These are phyloP conservation scores for Naganishia sp. DNA, from an alignment of 1,284 basidiomycete genomes.

Conservation along the genomic window DNA sequence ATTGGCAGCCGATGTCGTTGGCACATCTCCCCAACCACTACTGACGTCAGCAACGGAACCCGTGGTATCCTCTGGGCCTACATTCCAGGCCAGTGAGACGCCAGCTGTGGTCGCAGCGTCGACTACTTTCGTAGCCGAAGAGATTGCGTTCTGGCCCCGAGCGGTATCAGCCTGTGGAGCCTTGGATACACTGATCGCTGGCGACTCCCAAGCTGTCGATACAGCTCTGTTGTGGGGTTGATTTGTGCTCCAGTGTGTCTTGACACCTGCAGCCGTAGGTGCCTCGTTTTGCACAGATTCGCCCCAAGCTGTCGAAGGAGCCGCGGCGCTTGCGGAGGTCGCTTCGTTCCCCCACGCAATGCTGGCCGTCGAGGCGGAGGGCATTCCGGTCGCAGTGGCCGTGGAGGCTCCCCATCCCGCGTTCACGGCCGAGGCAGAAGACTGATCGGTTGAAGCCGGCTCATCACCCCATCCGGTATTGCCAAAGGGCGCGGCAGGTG, in stretches of 20 bases:
- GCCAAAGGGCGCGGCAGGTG: neutral
- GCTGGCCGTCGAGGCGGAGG: neutral
- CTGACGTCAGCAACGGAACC: neutral
- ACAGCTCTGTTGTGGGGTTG: too few species aligned
- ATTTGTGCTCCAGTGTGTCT: neutral
- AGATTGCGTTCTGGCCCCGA: neutral
- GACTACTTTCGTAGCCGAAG: neutral
- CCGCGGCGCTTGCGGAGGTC: neutral
- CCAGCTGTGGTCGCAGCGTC: neutral
- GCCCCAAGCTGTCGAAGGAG: neutral
- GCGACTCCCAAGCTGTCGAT: neutral
- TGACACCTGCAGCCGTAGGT: neutral
- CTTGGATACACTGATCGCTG: too few species aligned
- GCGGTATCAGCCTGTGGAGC: too few species aligned
- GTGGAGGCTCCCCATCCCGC: too few species aligned
- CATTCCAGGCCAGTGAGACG: neutral
- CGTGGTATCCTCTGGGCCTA: neutral
- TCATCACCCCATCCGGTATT: neutral
- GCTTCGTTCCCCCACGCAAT: neutral
- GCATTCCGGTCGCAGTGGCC: neutral
- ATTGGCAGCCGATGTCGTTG: neutral
- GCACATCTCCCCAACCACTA: conserved; percentile 6
- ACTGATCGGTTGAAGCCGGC: too few species aligned
- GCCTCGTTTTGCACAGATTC: neutral
- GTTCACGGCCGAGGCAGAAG: too few species aligned